Evolutionary conservation across 2,329 filamentous ascomycete genomes (phyloP), one percentile per base, ranked within the genome.

Genomic region (Arthrobotrys sphaeroides): DNA sequence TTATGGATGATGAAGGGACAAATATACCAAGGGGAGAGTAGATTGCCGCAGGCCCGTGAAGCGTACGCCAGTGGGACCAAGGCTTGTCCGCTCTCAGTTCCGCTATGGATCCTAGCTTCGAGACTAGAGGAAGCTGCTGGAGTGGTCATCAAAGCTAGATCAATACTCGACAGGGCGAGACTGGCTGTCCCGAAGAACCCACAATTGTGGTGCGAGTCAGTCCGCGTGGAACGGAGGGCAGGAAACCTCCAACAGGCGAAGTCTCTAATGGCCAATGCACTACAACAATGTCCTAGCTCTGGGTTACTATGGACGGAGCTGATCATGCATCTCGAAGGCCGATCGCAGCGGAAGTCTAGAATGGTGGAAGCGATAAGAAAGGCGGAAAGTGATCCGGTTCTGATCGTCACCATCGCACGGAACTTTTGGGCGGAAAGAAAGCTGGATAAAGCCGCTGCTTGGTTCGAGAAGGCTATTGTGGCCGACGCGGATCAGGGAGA

Each of bases 1-100:
- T 86, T 99, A 22, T 97, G 94, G 90, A 97, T 98, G 91, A 92
- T 97, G 85, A 99, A 99, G 84, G 95, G 96, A 0, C 95, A 99
- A 81, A 95, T 98, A 77, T 99, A 99, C 85, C 91, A 97, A 81
- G 87, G 90, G 45, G 87, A 93, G 51, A 90, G 88, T 79, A 93
- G 93, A 83, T 84, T 91, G 12, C 90, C 91, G 0, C 91, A 95
- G 82, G 95, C 95, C 2, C 89, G 95, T 51, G 93, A 98, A 82
- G 93, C 94, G 0, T 98, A 95, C 83, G 89, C 88, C 73, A 90
- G 92, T 3, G 95, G 95, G 36, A 96, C 94, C 42, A 91, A 95
- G 80, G 92, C 92, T 0, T 94, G 93, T 67, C 89, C 94, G 1
- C 89, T 90, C 77, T 94, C 93, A 0, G 90, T 96, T 0, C 88